phyloP scores from a whole-genome alignment of 1,139 yeast species.

The Pichia kudriavzevii region DNA sequence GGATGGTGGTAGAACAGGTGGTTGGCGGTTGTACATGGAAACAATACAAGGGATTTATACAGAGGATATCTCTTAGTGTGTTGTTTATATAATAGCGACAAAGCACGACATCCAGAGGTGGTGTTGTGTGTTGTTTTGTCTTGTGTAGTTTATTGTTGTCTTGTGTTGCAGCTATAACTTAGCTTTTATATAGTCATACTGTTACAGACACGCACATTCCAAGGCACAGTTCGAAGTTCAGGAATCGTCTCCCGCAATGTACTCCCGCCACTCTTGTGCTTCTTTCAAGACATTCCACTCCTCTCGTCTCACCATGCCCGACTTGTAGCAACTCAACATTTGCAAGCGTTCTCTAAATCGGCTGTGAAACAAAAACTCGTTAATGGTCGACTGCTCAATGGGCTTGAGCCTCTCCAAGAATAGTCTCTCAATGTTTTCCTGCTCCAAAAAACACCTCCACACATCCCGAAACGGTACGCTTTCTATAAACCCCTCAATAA shows the following conservation, averaged over 20 bases:
- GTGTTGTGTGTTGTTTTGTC: no score
- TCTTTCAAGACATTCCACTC: slow-evolving; percentile 42
- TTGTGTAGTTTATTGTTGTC: no score
- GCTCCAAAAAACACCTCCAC: slow-evolving; percentile 34
- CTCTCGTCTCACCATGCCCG: slow-evolving; percentile 52
- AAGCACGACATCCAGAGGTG: no score
- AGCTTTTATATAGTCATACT: no score
- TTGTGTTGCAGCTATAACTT: no score
- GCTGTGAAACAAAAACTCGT: slow-evolving; percentile 22
- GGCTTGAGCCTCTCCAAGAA: slow-evolving; percentile 45
- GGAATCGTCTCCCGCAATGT: slow-evolving; percentile 10
- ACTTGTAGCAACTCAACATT: slow-evolving; percentile 40
- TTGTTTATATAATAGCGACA: no score
- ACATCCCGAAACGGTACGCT: slow-evolving; percentile 15
- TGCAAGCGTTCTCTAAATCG: slow-evolving; percentile 18
- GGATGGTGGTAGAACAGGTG: no score
- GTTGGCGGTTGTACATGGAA: no score
- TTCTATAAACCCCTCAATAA: slow-evolving; percentile 9
- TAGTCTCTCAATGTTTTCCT: slow-evolving; percentile 32
- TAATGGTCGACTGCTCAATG: slow-evolving; percentile 38
- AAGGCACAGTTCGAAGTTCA: no score
- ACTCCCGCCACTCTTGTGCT: slow-evolving; percentile 23
- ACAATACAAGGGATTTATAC: no score
- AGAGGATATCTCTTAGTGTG: no score
- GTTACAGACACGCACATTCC: no score